Percentiles rank a stretch among this genome's conserved stretches.
These are phyloP conservation scores for Colletotrichum sp. DNA, from an alignment of 2,329 filamentous ascomycete genomes.

Conservation along the genomic window DNA sequence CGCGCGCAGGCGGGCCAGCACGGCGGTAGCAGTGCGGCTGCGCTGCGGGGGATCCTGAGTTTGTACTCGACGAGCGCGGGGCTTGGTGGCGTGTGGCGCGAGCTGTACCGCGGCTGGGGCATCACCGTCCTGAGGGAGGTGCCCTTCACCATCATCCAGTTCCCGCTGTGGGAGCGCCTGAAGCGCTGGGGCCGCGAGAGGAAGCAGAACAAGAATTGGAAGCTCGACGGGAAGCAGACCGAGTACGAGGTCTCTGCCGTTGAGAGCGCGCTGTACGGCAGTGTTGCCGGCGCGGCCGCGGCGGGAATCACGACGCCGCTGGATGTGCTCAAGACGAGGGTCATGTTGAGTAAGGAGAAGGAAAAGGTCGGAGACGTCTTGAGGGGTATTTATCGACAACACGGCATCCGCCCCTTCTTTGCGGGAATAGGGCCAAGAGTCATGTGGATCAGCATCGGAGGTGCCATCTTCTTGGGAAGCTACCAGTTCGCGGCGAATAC, in stretches of 20 bases:
- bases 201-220: conserved; percentile 10
- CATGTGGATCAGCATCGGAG: conserved; percentile 93
- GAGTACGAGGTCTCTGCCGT: conserved; percentile 64
- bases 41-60: conserved; percentile 73
- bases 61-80: conserved; percentile 45
- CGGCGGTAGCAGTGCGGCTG: conserved; percentile 69
- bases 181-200: conserved; percentile 71
- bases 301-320: conserved; percentile 90
- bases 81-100: conserved; percentile 70
- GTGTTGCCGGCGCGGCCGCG: conserved; percentile 81
- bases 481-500: conserved; percentile 90
- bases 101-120: conserved; percentile 89
- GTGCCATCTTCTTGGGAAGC: conserved; percentile 91
- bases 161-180: conserved; percentile 94
- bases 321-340: conserved; percentile 94
- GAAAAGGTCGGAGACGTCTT: conserved; percentile 66
- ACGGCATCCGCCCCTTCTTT: conserved; percentile 74
- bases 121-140: conserved; percentile 96
- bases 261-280: conserved; percentile 87
- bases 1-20: conserved; percentile 88
- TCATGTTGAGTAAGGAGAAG: conserved; percentile 84
- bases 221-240: background rate
- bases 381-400: conserved; percentile 65
- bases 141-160: conserved; percentile 96
- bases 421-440: conserved; percentile 81